Percentiles rank a stretch among this genome's conserved stretches.
These are phyloP conservation scores for Pulveroboletus sp. DNA, from an alignment of 768 basidiomycete species.

Conservation along the genomic window DNA sequence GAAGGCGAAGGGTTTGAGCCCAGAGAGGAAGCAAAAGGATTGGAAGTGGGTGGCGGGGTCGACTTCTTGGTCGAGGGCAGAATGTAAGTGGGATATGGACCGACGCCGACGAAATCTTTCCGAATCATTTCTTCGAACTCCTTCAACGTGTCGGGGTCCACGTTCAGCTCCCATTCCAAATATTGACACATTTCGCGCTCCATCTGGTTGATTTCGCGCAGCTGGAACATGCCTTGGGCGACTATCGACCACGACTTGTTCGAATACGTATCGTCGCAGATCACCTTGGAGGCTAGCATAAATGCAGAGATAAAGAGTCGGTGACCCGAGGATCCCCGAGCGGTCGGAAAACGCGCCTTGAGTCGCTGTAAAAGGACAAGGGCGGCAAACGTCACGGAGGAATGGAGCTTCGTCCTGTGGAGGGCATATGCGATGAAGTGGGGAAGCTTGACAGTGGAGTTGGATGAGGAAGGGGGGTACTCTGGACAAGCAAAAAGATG, in stretches of 20 bases:
- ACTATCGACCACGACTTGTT: constrained; percentile 93
- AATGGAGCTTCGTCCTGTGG: constrained; percentile 61
- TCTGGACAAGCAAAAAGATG: constrained; percentile 87
- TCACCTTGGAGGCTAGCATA: constrained; percentile 75
- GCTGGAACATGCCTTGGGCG: constrained; percentile 78
- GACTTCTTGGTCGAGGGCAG: constrained; percentile 60
- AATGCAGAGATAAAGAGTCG: too few relatives aligned
- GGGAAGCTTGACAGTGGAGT: constrained; percentile 37
- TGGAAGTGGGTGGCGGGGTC: constrained; percentile 36
- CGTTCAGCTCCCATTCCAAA: constrained; percentile 87
- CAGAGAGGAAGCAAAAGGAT: constrained; percentile 33
- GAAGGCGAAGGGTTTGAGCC: constrained; percentile 28
- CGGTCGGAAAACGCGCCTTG: constrained; percentile 70
- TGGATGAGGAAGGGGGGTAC: constrained; percentile 49
- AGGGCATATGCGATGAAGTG: constrained; percentile 66
- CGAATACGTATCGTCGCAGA: constrained; percentile 91
- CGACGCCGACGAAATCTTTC: constrained; percentile 53
- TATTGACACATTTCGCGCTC: constrained; percentile 81
- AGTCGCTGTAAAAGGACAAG: constrained; percentile 57
- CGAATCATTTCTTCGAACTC: constrained; percentile 61
- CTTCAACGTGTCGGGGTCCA: constrained; percentile 56
- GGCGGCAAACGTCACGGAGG: constrained; percentile 41
- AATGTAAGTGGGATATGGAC: constrained; percentile 61
- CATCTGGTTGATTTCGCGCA: constrained; percentile 80
- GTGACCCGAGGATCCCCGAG: constrained; percentile 75